phyloP scores from a whole-genome alignment of 1,139 yeast species.

The Scheffersomyces insectosa region DNA sequence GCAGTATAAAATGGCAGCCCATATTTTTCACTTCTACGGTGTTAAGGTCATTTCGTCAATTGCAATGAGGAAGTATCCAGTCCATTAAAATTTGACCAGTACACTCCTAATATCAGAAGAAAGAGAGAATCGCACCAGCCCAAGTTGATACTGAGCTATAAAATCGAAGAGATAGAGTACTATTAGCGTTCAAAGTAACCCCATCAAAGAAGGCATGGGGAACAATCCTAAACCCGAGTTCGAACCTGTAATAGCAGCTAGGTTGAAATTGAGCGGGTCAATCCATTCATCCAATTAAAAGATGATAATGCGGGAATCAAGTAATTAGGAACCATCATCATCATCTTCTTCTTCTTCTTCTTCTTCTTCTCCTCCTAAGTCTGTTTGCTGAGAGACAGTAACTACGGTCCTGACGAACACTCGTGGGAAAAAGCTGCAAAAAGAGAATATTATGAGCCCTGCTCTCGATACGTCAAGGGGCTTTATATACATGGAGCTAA shows the following conservation, averaged over 20 bases:
- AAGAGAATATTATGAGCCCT: too few species aligned
- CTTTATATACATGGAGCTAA: too few species aligned
- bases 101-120: slow-evolving; percentile 32
- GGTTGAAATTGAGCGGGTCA: slow-evolving; percentile 34
- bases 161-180: slow-evolving; percentile 21
- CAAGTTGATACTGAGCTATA: slow-evolving; percentile 41
- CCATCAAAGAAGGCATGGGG: slow-evolving; percentile 58
- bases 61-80: slow-evolving; percentile 42
- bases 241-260: slow-evolving; percentile 57
- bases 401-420: too few species aligned
- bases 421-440: too few species aligned
- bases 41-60: slow-evolving; percentile 32
- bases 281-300: slow-evolving; percentile 43
- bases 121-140: slow-evolving; percentile 37
- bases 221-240: slow-evolving; percentile 54
- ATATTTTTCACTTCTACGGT: slow-evolving; percentile 16
- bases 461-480: too few species aligned
- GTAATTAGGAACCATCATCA: slow-evolving; percentile 27
- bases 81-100: slow-evolving; percentile 40
- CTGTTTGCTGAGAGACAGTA: too few species aligned
- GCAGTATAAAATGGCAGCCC: slow-evolving; percentile 50
- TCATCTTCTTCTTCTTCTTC: too few species aligned
- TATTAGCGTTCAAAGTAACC: slow-evolving; percentile 28
- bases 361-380: too few species aligned
- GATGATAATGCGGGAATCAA: slow-evolving; percentile 32